Percentiles rank a stretch among this genome's conserved stretches.
Conservation (phyloP, 495 filamentous ascomycete genomes). For the Penicillium dipodomyicola region DNA sequence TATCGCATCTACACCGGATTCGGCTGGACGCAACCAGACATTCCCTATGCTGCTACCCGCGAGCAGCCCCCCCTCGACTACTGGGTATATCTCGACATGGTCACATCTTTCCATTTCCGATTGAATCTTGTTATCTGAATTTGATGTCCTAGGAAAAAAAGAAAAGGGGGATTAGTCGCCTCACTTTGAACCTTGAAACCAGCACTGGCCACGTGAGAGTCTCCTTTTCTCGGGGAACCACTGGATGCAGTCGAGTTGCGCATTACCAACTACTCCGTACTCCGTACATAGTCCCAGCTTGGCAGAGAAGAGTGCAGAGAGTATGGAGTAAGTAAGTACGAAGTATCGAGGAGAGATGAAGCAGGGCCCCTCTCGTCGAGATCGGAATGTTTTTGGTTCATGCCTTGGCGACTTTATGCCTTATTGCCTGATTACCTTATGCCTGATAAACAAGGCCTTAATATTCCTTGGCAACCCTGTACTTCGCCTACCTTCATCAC, state of each 20-base stretch:
- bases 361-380: constrained; percentile 3
- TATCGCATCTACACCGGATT: constrained; percentile 26
- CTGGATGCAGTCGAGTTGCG: constrained; percentile 3
- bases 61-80: constrained; percentile 8
- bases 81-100: not conserved
- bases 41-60: constrained; percentile 19
- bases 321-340: not conserved
- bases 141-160: not conserved
- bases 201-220: constrained; percentile 12
- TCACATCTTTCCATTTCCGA: constrained; percentile 9
- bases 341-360: constrained; percentile 10
- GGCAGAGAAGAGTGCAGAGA: not conserved
- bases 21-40: constrained; percentile 30
- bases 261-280: not conserved
- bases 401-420: not conserved
- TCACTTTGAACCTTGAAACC: constrained; percentile 15
- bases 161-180: constrained; percentile 3
- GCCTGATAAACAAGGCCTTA: not conserved
- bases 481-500: not conserved
- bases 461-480: not conserved
- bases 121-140: constrained; percentile 2
- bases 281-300: not conserved
- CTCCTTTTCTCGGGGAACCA: constrained; percentile 8
- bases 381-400: constrained; percentile 7
- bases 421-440: not conserved